Conservation (phyloP, 2,329 filamentous ascomycete species). For the Ascochyta koolunga region DNA sequence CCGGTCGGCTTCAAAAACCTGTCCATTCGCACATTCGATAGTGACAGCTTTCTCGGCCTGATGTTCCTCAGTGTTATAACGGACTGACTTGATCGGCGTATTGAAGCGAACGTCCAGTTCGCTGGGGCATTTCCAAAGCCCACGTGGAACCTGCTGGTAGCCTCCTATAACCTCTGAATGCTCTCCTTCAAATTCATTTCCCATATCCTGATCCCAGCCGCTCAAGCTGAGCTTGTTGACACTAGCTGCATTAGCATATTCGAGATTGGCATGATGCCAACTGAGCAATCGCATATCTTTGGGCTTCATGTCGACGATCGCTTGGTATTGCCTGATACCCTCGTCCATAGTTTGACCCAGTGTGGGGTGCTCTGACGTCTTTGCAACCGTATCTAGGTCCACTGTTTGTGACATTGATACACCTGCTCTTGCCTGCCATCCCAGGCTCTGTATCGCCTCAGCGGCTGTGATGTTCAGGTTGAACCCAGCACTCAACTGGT, state of each 20-base stretch:
- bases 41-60: constrained; percentile 33
- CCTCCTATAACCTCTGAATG: constrained; percentile 94
- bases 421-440: constrained; percentile 76
- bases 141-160: constrained; percentile 91
- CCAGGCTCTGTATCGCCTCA: constrained; percentile 78
- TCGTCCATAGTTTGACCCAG: constrained; percentile 91
- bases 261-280: constrained; percentile 97
- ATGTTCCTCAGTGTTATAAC: constrained; percentile 53
- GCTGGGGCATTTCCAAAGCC: constrained; percentile 77
- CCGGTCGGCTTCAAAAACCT: constrained; percentile 79
- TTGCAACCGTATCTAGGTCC: constrained; percentile 70
- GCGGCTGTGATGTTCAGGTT: constrained; percentile 74
- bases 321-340: constrained; percentile 85
- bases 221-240: constrained; percentile 85
- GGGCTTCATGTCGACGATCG: constrained; percentile 79
- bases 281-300: constrained; percentile 91
- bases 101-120: constrained; percentile 78
- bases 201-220: constrained; percentile 96
- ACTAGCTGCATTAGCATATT: constrained; percentile 94
- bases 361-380: constrained; percentile 68
- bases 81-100: constrained; percentile 75
- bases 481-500: constrained; percentile 70
- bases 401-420: constrained; percentile 68
- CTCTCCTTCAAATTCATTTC: constrained; percentile 94
- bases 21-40: constrained; percentile 75